These are phyloP conservation scores for Carallia brachiata DNA, from an alignment of 345 rosid genomes.

Conservation along the genomic window DNA sequence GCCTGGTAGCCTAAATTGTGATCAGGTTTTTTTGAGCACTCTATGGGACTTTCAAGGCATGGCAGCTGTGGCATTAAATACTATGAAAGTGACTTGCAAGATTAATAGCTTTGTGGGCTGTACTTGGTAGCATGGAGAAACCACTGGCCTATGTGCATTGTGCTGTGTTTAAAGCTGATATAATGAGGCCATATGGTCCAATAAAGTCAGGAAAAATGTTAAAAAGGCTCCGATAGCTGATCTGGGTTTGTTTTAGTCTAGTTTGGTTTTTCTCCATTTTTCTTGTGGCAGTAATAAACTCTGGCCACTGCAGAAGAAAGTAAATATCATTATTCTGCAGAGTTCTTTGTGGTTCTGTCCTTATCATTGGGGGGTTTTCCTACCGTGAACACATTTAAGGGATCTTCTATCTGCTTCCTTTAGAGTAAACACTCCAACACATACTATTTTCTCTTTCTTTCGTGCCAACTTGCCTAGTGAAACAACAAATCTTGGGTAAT, in stretches of 20 bases:
- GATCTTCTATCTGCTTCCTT: too few species aligned
- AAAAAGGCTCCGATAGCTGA: background rate
- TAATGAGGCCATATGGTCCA: background rate
- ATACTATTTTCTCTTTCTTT: too few species aligned
- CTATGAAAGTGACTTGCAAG: constrained; percentile 14
- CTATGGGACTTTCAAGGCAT: constrained; percentile 1
- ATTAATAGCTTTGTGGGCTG: background rate
- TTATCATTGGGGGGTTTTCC: background rate
- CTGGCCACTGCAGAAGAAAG: background rate
- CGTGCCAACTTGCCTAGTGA: too few species aligned
- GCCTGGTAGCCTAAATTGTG: background rate
- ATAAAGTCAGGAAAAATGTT: background rate
- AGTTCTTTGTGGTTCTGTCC: background rate
- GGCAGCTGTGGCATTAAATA: constrained; percentile 19
- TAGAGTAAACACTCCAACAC: too few species aligned
- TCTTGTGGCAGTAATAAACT: background rate
- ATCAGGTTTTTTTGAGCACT: background rate
- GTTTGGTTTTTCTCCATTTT: constrained; percentile 3
- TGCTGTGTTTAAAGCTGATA: constrained; percentile 15
- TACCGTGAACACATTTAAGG: too few species aligned
- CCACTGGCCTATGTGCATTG: background rate
- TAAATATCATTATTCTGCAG: too few species aligned
- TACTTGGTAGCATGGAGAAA: background rate
- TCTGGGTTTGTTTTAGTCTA: constrained; percentile 4
- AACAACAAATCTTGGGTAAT: too few species aligned